Evolutionary conservation across 202 grass and related monocot species (phyloP).

Genomic region (Setaria viridis): DNA sequence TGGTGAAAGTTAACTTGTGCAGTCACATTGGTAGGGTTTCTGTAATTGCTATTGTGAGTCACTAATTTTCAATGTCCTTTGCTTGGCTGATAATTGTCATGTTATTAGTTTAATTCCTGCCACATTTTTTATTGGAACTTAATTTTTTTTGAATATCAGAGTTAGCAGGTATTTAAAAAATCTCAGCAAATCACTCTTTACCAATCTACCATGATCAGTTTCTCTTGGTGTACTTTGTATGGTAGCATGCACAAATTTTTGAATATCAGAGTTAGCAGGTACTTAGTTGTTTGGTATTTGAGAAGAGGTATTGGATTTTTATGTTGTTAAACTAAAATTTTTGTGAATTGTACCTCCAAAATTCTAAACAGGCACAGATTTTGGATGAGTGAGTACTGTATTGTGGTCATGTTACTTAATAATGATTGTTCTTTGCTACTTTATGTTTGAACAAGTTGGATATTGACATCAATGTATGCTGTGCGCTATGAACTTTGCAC

Average conservation of each 20-base stretch:
- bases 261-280: not conserved
- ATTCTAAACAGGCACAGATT: not conserved
- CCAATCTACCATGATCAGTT: not conserved
- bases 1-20: not conserved
- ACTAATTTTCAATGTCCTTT: not conserved
- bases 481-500: not conserved
- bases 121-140: not conserved
- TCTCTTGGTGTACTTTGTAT: not conserved
- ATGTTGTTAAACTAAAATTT: not conserved
- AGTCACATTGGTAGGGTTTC: not conserved
- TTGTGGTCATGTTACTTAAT: not conserved
- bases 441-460: not conserved
- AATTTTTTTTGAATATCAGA: not conserved
- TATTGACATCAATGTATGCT: not conserved
- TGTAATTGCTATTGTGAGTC: not conserved
- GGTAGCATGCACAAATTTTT: not conserved
- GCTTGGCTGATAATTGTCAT: not conserved
- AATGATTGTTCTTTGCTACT: not conserved
- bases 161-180: not conserved
- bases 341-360: not conserved
- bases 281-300: not conserved
- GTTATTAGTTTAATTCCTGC: not conserved
- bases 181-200: not conserved
- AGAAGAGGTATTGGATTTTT: not conserved
- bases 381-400: not conserved